Evolutionary conservation across 2,329 filamentous ascomycete genomes (phyloP).

Genomic region (Colletotrichum sublineola): DNA sequence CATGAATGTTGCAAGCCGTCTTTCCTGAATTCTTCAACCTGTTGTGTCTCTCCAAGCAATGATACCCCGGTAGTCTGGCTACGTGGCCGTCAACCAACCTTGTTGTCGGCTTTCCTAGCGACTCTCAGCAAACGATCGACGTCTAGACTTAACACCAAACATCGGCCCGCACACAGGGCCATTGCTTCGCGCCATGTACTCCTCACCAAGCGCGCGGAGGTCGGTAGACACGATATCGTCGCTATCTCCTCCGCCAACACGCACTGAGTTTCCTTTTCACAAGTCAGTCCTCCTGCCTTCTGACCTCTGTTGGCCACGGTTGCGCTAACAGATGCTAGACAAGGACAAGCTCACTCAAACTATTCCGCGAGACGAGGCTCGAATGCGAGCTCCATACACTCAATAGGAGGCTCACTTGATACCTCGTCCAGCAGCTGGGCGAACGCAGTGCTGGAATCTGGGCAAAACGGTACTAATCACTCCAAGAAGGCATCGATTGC

Average conservation of each 20-base stretch:
- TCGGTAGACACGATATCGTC: slow-evolving; percentile 75
- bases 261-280: slow-evolving; percentile 71
- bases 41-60: slow-evolving; percentile 54
- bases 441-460: slow-evolving; percentile 75
- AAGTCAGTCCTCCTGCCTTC: slow-evolving; percentile 58
- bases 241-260: slow-evolving; percentile 62
- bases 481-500: neutral
- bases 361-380: slow-evolving; percentile 77
- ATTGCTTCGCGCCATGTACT: slow-evolving; percentile 65
- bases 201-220: slow-evolving; percentile 70
- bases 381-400: slow-evolving; percentile 88
- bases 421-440: slow-evolving; percentile 70
- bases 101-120: slow-evolving; percentile 50
- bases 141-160: slow-evolving; percentile 21
- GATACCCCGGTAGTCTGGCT: slow-evolving; percentile 62
- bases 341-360: slow-evolving; percentile 62
- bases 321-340: slow-evolving; percentile 49
- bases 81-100: slow-evolving; percentile 53
- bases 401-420: slow-evolving; percentile 87
- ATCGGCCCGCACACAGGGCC: slow-evolving; percentile 15
- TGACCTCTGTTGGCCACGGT: slow-evolving; percentile 15
- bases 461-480: slow-evolving; percentile 78
- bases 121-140: slow-evolving; percentile 34
- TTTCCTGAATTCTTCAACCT: slow-evolving; percentile 15
- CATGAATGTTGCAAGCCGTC: slow-evolving; percentile 18